phyloP scores from a whole-genome alignment of 371 early-diverging fungal species.

The Entomophthora muscae region DNA sequence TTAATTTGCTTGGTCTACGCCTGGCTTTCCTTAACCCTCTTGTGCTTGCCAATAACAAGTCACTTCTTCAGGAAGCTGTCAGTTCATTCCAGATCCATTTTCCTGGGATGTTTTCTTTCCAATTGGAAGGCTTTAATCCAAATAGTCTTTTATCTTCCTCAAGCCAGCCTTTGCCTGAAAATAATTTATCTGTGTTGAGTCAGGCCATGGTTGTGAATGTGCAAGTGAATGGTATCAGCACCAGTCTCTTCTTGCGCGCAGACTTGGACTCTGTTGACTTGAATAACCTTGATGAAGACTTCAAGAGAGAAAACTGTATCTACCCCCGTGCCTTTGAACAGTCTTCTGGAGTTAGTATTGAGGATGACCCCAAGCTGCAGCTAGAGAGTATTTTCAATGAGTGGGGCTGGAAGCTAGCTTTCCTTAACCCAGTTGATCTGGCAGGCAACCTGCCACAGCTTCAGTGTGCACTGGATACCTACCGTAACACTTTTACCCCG shows the following conservation, averaged over 20 bases:
- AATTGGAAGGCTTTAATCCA: too few relatives aligned
- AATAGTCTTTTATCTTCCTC: too few relatives aligned
- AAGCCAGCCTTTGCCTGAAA: too few relatives aligned
- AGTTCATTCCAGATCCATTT: neutral
- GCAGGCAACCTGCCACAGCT: neutral
- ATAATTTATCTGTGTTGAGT: too few relatives aligned
- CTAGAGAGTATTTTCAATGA: neutral
- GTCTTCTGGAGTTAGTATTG: too few relatives aligned
- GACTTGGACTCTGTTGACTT: neutral
- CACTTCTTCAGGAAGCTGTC: neutral
- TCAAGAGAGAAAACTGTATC: neutral
- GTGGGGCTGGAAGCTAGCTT: neutral
- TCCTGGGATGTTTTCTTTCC: neutral
- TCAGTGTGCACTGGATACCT: neutral
- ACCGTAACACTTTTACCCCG: neutral
- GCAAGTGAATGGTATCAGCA: neutral
- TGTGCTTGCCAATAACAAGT: neutral
- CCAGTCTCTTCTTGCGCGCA: neutral
- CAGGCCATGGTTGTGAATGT: too few relatives aligned
- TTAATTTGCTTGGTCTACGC: neutral
- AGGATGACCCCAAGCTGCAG: neutral
- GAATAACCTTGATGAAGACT: neutral
- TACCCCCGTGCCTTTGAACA: neutral
- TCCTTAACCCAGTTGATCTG: neutral
- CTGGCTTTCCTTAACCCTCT: neutral